Evolutionary conservation across 768 basidiomycete genomes (phyloP), one percentile per base, ranked within the genome.

Genomic region (Amanita subjunquillea): DNA sequence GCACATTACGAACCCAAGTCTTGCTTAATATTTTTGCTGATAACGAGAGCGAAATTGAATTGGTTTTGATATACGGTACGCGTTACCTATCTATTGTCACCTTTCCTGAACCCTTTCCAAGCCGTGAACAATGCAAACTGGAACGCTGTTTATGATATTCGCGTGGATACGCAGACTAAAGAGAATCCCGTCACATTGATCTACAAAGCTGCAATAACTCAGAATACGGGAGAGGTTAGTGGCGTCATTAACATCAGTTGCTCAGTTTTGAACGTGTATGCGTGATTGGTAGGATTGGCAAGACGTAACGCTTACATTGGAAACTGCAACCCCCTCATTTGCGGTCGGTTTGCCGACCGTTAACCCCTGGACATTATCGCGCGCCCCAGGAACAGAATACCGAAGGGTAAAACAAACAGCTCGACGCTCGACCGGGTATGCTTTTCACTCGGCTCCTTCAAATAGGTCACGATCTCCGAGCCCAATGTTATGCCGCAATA

Each of bases 41-140:
- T 32, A 45, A 30, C 1, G 69, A 65, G 29, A 67, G 65, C 2
- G 68, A 71, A 40, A 67, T 72, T 1, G 66, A 71, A 47, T 65
- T 75, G 40, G 63, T 59, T 1, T 48, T 75, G 7, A 64, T 69
- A 3, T 75, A 76, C 48, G 71, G 73, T 73, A 30, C 23, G 67
- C 54, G 23, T n/a, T 15, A 2, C 50, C 4, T 40, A 13, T 30
- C 20, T 9, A 4, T 23, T 8, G 32, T 20, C 39, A 3, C 29
- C 45, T 29, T 41, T 9, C 4, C 25, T 13, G n/a, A 23, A 4
- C 4, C 49, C 15, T 17, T 38, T n/a, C 37, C 37, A 27, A 63
- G 65, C 60, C 37, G 63, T 66, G 8, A 48, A 56, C 29, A 27
- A 59, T 37, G 67, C 68, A 2, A 62, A 54, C n/a, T 75, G 73